Evolutionary conservation across 208 protist genomes (phyloP), one percentile per base, ranked within the genome.

Genomic region (Leishmania braziliensis): DNA sequence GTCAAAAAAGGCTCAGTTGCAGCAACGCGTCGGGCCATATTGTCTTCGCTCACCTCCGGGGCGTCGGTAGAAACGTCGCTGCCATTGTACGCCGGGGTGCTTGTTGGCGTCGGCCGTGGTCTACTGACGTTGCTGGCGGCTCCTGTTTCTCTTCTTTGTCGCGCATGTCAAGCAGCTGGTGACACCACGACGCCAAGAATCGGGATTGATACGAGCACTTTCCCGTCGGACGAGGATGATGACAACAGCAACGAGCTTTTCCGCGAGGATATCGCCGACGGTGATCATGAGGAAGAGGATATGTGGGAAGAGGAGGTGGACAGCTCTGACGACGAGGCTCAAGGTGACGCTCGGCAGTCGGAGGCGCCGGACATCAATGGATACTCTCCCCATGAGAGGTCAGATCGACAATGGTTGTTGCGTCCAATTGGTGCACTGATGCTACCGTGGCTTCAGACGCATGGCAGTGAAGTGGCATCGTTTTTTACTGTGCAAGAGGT

Each of bases 401-500:
- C 77, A 70, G 70, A 73, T 50, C 62, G 43, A 46, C 63, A 77
- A 33, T 33, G 74, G 10, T 29, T 87, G 20, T 46, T 79, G 29
- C 54, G 74, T 12, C 20, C 65, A 50, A 79, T 89, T 50, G 76
- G 68, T 12, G 48, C 51, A 12, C 71, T 68, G 39, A 60, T 89
- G 77, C 36, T 80, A n/a, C 76, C 86, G 58, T 80, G 81, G 68
- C 79, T 86, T 75, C 73, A 79, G 54, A 58, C 33, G 48, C 75
- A 85, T 62, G 81, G 80, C 18, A 36, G 5, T 39, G 78, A 78
- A 29, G 81, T 83, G 2, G n/a, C 73, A 10, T 53, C 82, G n/a
- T 89, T 81, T 69, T 89, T 83, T 36, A 79, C 77, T n/a, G 9
- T 46, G 20, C 53, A 60, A 65, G 79, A 86, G 73, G 71, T 58